Evolutionary conservation across 225 moss, liverwort and hornwort genomes (phyloP), one percentile per base, ranked within the genome.

Genomic region (Bryum argenteum): DNA sequence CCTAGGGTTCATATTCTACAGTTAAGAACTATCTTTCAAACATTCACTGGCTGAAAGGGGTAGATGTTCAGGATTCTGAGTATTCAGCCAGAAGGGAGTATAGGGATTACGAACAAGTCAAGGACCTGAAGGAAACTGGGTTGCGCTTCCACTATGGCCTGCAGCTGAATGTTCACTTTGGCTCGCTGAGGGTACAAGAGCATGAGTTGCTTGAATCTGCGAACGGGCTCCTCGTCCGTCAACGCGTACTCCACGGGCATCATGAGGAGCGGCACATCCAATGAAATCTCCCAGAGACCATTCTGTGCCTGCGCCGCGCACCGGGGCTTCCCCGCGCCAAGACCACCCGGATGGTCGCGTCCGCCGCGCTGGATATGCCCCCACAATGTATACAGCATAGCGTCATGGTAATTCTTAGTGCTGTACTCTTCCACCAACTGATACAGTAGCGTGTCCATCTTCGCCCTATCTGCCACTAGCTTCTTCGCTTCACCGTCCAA

Each of bases 401-500:
- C 76, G 22, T 87, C 87, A 14, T 83, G 78, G 55, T 78, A 83
- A 63, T 87, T 83, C 58, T 83, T 83, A 20, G 87, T 87, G 70
- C 83, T 83, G 26, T 82, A 81, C 53, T 87, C 83, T 43, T 87
- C 87, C 63, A 87, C 78, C 48, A 83, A 40, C 58, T 87, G 87
- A 64, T 87, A 83, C 76, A 87, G 76, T 13, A 87, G 60, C 21
- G 83, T 83, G 67, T 87, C 83, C 67, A 87, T 64, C 72, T 78
- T 80, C 40, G 76, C 76, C 58, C 87, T 71, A 1, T 66, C 80
- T 40, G 58, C 21, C 15, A 81, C 59, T 8, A 87, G 63, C 60
- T 73, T 81, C 75, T 64, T 81, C 52, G 53, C 78, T 65, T 83
- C 83, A 2, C 15, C 2, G 9, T 73, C 75, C 21, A 65, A 64